Percentiles rank a stretch among this genome's conserved stretches.
Conservation (phyloP, 768 basidiomycete genomes). For the Hemileccinum rubropunctum region DNA sequence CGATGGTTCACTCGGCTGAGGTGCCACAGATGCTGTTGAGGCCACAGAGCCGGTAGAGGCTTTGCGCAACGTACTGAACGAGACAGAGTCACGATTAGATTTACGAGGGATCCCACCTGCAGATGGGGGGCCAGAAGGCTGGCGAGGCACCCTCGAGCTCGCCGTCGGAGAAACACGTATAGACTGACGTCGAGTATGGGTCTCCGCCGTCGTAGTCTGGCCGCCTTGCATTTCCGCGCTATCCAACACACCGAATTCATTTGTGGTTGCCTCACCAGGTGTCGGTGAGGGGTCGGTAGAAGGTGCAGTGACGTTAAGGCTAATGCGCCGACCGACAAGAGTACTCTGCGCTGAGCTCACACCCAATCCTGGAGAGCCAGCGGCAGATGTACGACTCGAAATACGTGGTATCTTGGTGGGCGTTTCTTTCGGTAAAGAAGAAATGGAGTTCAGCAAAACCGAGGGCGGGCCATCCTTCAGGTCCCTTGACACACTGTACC, state of each 20-base stretch:
- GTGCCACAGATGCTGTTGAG: slow-evolving; percentile 56
- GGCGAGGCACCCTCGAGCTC: slow-evolving; percentile 63
- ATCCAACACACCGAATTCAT: slow-evolving; percentile 84
- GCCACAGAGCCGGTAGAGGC: slow-evolving; percentile 80
- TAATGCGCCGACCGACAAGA: slow-evolving; percentile 60
- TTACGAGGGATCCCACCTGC: slow-evolving; percentile 57
- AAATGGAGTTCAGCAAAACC: slow-evolving; percentile 49
- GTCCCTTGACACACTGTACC: slow-evolving; percentile 52
- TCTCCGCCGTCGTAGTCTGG: slow-evolving; percentile 35
- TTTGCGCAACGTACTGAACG: slow-evolving; percentile 76
- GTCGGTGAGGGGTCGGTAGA: slow-evolving; percentile 67
- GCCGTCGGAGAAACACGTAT: slow-evolving; percentile 62
- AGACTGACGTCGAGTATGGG: slow-evolving; percentile 50
- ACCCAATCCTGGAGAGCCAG: slow-evolving; percentile 67
- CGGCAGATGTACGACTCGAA: slow-evolving; percentile 77
- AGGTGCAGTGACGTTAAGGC: slow-evolving; percentile 55
- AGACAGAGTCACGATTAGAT: slow-evolving; percentile 73
- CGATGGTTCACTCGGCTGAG: slow-evolving; percentile 38
- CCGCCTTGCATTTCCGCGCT: slow-evolving; percentile 47
- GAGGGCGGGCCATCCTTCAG: slow-evolving; percentile 54
- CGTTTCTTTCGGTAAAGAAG: slow-evolving; percentile 69
- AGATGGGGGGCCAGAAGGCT: slow-evolving; percentile 48
- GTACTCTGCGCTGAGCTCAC: slow-evolving; percentile 50
- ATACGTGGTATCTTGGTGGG: slow-evolving; percentile 94
- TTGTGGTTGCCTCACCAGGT: slow-evolving; percentile 42